These are phyloP conservation scores for Bacidia rubella DNA, from an alignment of 495 filamentous ascomycete genomes.

Conservation along the genomic window DNA sequence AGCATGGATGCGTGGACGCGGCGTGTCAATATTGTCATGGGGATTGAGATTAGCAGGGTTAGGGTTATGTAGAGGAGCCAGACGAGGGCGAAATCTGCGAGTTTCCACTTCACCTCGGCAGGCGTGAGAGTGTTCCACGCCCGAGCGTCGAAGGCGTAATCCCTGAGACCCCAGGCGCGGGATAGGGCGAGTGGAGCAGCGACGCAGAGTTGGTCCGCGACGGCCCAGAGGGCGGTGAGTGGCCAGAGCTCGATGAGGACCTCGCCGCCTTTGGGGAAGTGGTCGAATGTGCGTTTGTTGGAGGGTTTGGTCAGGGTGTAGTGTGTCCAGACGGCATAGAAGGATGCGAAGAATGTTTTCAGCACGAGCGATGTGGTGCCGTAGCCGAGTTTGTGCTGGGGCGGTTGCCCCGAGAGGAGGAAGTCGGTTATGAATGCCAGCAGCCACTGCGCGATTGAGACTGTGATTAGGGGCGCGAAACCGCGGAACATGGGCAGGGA, in stretches of 20 bases:
- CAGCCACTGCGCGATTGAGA: slow-evolving; percentile 17
- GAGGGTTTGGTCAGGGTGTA: slow-evolving; percentile 15
- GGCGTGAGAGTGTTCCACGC: slow-evolving; percentile 13
- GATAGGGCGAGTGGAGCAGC: slow-evolving; percentile 14
- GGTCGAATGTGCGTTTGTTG: slow-evolving; percentile 10
- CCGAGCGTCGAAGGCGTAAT: slow-evolving; percentile 12
- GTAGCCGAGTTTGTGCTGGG: slow-evolving; percentile 15
- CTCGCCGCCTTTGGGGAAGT: slow-evolving; percentile 16
- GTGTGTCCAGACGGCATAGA: slow-evolving; percentile 17
- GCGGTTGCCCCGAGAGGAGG: slow-evolving; percentile 17
- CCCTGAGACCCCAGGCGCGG: slow-evolving; percentile 10
- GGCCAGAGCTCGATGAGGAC: slow-evolving; percentile 15
- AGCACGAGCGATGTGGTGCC: slow-evolving; percentile 16
- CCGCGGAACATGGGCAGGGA: slow-evolving; percentile 14
- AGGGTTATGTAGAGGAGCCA: slow-evolving; percentile 12
- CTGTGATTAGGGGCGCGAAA: slow-evolving; percentile 11
- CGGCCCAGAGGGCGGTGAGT: slow-evolving; percentile 11
- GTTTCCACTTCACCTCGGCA: background rate
- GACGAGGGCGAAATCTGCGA: slow-evolving; percentile 12
- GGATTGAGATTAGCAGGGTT: slow-evolving; percentile 8
- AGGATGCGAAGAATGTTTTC: slow-evolving; percentile 10
- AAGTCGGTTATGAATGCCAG: slow-evolving; percentile 14
- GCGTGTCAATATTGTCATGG: slow-evolving; percentile 10
- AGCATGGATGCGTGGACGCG: slow-evolving; percentile 19
- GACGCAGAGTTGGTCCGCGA: slow-evolving; percentile 12